Evolutionary conservation across 495 filamentous ascomycete species (phyloP).

Genomic region (Hypomontagnella monticulosa): DNA sequence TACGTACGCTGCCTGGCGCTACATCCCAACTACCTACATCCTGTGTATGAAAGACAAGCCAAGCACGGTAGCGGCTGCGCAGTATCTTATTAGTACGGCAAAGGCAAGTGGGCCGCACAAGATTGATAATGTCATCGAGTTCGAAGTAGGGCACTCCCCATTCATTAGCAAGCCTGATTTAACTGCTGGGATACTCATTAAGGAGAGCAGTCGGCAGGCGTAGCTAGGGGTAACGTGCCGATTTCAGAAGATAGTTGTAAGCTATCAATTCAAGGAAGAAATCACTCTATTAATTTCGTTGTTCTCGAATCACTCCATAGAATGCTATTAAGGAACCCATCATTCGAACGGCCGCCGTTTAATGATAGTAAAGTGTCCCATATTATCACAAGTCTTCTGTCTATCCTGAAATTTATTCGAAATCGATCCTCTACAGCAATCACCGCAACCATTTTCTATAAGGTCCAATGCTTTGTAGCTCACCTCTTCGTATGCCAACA

Average conservation of each 20-base stretch:
- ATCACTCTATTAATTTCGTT: no score
- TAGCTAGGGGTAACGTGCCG: no score
- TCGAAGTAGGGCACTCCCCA: conserved; percentile 27
- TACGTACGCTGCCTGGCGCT: conserved; percentile 46
- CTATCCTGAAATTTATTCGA: conserved; percentile 12
- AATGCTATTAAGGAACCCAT: no score
- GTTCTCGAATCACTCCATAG: no score
- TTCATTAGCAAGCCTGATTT: conserved; percentile 25
- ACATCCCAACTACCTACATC: conserved; percentile 48
- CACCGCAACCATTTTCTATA: conserved; percentile 3
- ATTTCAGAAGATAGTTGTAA: no score
- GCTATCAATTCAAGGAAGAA: no score
- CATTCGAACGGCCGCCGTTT: conserved; percentile 12
- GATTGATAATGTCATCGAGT: conserved; percentile 21
- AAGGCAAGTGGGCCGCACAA: conserved; percentile 25
- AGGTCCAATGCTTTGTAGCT: conserved; percentile 18
- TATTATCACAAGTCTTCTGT: conserved; percentile 16
- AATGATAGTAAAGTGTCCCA: conserved; percentile 17
- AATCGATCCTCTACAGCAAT: conserved; percentile 13
- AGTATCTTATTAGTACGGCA: conserved; percentile 34
- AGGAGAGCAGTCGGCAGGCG: no score
- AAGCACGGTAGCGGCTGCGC: no score
- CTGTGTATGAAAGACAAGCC: no score
- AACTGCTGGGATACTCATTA: conserved; percentile 19
- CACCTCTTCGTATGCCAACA: no score